Evolutionary conservation across 139 green algal species (phyloP).

Genomic region (Chlorella vulgaris): DNA sequence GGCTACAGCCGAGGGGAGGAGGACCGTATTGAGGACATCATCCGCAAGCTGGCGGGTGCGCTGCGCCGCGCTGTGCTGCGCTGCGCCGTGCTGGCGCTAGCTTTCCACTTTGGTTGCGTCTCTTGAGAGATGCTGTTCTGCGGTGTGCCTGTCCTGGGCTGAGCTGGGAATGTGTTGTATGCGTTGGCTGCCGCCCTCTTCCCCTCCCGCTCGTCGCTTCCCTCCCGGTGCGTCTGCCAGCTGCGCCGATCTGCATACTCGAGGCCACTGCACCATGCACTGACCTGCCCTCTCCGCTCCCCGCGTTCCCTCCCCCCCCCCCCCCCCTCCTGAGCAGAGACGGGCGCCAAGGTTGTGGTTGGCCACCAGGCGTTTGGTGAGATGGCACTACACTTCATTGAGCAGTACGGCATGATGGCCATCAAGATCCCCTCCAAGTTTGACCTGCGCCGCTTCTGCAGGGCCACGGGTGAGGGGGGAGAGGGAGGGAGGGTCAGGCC

Average conservation of each 20-base stretch:
- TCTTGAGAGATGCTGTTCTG: no score
- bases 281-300: background rate
- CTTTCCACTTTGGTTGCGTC: no score
- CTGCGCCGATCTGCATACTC: background rate
- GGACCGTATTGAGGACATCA: slow-evolving; percentile 85
- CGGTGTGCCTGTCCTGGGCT: no score
- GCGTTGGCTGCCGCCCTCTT: no score
- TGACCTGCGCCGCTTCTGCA: slow-evolving; percentile 93
- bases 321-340: background rate
- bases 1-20: slow-evolving; percentile 91
- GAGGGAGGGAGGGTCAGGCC: no score
- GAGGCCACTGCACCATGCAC: background rate
- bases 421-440: slow-evolving; percentile 95
- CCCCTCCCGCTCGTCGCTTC: no score
- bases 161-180: no score
- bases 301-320: background rate
- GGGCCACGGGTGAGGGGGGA: slow-evolving; percentile 90
- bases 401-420: slow-evolving; percentile 89
- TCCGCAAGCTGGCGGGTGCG: slow-evolving; percentile 78
- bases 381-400: slow-evolving; percentile 98
- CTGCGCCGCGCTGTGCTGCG: background rate
- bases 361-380: slow-evolving; percentile 87
- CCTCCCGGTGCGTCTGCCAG: no score
- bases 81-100: no score
- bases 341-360: slow-evolving; percentile 76